These are phyloP conservation scores for Trypanosoma boissoni DNA, from an alignment of 208 protist genomes.

Conservation along the genomic window DNA sequence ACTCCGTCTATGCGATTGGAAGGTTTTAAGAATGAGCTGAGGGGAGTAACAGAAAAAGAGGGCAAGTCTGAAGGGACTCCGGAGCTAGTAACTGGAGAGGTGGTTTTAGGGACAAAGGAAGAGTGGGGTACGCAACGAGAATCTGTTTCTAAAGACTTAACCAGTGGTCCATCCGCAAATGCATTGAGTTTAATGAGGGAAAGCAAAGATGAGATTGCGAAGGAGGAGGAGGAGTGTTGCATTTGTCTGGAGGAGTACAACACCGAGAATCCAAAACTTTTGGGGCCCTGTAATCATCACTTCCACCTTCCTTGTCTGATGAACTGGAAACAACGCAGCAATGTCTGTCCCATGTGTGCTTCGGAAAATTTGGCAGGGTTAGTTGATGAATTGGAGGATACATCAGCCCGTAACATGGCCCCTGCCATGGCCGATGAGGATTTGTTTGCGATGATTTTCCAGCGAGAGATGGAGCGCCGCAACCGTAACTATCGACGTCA, in stretches of 20 bases:
- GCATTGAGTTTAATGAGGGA: too few relatives aligned
- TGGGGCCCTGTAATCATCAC: constrained; percentile 55
- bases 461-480: background rate
- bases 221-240: constrained; percentile 66
- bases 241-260: constrained; percentile 76
- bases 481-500: background rate
- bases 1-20: too few relatives aligned
- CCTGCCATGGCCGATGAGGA: background rate
- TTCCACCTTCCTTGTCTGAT: constrained; percentile 74
- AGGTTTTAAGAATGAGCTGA: too few relatives aligned
- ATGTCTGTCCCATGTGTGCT: constrained; percentile 71
- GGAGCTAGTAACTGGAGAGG: too few relatives aligned
- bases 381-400: constrained; percentile 23
- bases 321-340: constrained; percentile 78
- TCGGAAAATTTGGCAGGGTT: constrained; percentile 47
- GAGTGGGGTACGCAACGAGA: too few relatives aligned
- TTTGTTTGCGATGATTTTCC: background rate
- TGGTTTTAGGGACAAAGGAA: too few relatives aligned
- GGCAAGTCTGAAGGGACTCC: too few relatives aligned
- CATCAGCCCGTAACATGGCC: background rate
- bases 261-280: constrained; percentile 54
- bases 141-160: background rate
- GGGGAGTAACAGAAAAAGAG: too few relatives aligned
- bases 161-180: background rate
- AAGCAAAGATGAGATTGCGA: constrained; percentile 1